phyloP scores from a whole-genome alignment of 2,329 filamentous ascomycete genomes.

The Zasmidium cellare region DNA sequence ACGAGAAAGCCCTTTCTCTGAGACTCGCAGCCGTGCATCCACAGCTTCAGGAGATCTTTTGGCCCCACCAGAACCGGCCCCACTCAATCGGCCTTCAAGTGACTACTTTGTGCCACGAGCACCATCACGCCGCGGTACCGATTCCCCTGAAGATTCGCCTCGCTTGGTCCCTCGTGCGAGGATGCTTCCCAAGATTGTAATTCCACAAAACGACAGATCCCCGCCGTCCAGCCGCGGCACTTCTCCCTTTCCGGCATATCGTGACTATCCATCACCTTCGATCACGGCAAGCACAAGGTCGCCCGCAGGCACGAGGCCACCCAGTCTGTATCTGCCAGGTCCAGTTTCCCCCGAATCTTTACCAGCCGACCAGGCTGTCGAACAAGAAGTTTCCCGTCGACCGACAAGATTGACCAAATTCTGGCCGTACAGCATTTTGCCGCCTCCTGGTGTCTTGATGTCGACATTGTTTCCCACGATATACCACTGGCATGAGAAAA shows the following conservation, averaged over 20 bases:
- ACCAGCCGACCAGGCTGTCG: conserved; percentile 32
- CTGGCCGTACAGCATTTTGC: conserved; percentile 79
- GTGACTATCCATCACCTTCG: conserved; percentile 47
- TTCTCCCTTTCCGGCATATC: conserved; percentile 68
- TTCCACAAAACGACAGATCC: conserved; percentile 36
- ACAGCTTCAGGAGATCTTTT: conserved; percentile 10
- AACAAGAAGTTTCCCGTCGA: conserved; percentile 21
- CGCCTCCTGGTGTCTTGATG: conserved; percentile 68
- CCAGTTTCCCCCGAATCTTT: conserved; percentile 34
- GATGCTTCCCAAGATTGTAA: conserved; percentile 41
- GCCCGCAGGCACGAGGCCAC: conserved; percentile 36
- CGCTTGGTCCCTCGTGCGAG: conserved; percentile 32
- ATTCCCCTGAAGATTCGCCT: conserved; percentile 20
- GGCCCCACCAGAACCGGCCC: conserved; percentile 14
- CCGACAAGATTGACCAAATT: conserved; percentile 54
- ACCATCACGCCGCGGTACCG: conserved; percentile 13
- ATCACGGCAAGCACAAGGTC: conserved; percentile 38
- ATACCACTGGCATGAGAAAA: conserved; percentile 77
- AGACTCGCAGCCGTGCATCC: background rate
- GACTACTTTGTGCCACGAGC: conserved; percentile 16
- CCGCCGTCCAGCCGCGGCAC: conserved; percentile 42
- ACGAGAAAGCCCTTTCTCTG: conserved; percentile 1
- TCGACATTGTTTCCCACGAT: conserved; percentile 85
- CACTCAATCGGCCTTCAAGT: conserved; percentile 4
- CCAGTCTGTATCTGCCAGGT: conserved; percentile 59